Conservation (phyloP, 176 grass and related monocot genomes). For the Avena atlantica region DNA sequence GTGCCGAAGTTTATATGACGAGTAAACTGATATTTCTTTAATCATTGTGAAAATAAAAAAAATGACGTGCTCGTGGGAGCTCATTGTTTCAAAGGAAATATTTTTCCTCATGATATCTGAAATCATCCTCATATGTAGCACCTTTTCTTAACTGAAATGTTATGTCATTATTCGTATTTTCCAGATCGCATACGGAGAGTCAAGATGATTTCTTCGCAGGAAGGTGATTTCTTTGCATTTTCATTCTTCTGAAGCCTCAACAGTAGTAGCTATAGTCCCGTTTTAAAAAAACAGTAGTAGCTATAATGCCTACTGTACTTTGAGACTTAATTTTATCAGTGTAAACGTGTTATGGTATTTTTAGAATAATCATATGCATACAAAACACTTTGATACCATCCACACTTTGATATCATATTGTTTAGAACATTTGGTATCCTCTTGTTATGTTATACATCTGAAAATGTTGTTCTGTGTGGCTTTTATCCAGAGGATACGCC, state of each 20-base stretch:
- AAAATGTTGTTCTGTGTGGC: background rate
- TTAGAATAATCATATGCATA: background rate
- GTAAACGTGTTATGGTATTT: background rate
- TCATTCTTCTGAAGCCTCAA: background rate
- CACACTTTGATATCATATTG: background rate
- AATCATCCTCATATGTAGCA: background rate
- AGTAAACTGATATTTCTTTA: background rate
- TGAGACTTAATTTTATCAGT: background rate
- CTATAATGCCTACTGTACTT: background rate
- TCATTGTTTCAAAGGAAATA: background rate
- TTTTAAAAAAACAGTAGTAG: background rate
- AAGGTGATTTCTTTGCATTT: constrained; percentile 55
- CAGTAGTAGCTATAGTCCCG: background rate
- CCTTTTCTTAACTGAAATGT: background rate
- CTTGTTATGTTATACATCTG: constrained; percentile 12
- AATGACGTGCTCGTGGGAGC: background rate
- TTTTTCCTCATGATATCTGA: background rate
- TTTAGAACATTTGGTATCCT: background rate
- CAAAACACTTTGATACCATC: background rate
- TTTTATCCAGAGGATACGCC: background rate
- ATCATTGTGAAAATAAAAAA: background rate
- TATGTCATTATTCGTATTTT: constrained; percentile 13
- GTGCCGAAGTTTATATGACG: background rate
- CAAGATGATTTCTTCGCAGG: constrained; percentile 79
- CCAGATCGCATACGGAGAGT: constrained; percentile 70